These are phyloP conservation scores for Hymenoscyphus fructigenus DNA, from an alignment of 2,329 filamentous ascomycete species.

Conservation along the genomic window DNA sequence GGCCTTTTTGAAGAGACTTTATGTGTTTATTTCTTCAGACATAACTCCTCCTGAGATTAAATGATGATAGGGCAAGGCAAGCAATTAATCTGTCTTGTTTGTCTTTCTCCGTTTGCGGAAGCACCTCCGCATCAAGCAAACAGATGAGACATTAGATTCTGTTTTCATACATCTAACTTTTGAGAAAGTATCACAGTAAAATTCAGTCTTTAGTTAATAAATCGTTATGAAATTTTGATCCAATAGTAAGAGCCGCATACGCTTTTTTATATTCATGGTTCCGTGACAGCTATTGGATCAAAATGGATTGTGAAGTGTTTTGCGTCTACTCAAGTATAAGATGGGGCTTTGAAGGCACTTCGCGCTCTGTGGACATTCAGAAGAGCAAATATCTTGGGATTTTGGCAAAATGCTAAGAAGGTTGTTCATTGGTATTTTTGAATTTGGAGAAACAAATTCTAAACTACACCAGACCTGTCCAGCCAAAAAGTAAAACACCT, in stretches of 20 bases:
- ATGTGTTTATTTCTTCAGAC: background rate
- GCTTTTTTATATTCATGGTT: too few species aligned
- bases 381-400: too few species aligned
- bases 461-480: background rate
- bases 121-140: background rate
- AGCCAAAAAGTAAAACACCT: background rate
- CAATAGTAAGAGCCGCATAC: background rate
- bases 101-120: background rate
- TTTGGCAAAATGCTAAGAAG: background rate
- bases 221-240: background rate
- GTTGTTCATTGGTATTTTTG: background rate
- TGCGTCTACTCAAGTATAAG: too few species aligned
- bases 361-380: too few species aligned
- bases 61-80: background rate
- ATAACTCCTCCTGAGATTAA: background rate
- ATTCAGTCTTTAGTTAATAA: background rate
- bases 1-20: background rate
- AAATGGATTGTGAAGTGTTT: too few species aligned
- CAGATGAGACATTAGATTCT: background rate
- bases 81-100: background rate
- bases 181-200: background rate
- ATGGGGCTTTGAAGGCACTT: too few species aligned
- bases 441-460: background rate
- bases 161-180: background rate
- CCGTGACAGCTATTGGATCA: too few species aligned